These are phyloP conservation scores for Mucor sp. DNA, from an alignment of 371 early-diverging fungal species.

Conservation along the genomic window DNA sequence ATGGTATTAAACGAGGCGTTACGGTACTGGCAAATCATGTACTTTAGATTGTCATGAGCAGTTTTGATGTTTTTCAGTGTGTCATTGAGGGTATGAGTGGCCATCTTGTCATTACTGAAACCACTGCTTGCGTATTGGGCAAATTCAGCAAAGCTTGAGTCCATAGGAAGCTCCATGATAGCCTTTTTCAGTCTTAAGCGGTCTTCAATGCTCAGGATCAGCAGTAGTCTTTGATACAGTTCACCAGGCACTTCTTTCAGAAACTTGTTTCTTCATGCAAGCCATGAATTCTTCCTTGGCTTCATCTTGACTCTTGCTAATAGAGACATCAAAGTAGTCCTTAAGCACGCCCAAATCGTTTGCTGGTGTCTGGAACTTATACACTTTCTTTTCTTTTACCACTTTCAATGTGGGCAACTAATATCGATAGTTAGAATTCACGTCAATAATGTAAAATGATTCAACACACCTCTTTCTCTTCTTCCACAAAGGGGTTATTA, in stretches of 20 bases:
- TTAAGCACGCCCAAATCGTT: constrained; percentile 16
- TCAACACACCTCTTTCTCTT: constrained; percentile 1
- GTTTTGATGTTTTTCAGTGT: constrained; percentile 18
- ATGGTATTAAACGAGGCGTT: constrained; percentile 11
- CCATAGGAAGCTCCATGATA: neutral
- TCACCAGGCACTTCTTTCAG: constrained; percentile 7
- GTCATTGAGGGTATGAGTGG: constrained; percentile 11
- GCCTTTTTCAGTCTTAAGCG: too few species aligned
- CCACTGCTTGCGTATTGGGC: constrained; percentile 7
- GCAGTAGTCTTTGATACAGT: constrained; percentile 13
- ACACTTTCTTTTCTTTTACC: constrained; percentile 22
- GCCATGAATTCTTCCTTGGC: constrained; percentile 7
- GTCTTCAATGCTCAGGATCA: constrained; percentile 13
- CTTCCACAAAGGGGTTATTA: constrained; percentile 9
- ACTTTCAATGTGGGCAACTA: neutral
- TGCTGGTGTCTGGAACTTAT: constrained; percentile 12
- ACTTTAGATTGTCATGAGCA: constrained; percentile 11
- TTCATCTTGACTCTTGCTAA: neutral
- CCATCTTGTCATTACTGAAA: neutral
- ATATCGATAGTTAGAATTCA: neutral
- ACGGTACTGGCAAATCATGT: constrained; percentile 3
- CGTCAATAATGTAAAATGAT: constrained; percentile 4
- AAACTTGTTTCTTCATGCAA: constrained; percentile 7
- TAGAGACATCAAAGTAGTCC: constrained; percentile 18
- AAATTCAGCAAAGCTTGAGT: constrained; percentile 21